Evolutionary conservation across 257 asterid genomes (phyloP), one percentile per base, ranked within the genome.

Genomic region (Fraxinus cuspidata): DNA sequence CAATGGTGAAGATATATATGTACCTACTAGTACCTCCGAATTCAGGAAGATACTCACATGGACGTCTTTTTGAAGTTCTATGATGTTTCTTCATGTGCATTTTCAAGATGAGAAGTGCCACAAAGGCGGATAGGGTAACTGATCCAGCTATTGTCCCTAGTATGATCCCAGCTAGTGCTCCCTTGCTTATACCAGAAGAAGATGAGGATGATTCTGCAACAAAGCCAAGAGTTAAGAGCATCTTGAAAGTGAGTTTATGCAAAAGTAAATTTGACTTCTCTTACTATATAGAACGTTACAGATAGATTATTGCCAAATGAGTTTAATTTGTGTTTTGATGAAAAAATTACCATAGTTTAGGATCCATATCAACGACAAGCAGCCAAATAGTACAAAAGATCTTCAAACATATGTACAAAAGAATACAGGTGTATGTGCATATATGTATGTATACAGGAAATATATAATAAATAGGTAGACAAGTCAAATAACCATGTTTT

Each of bases 81-180:
- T 9, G 86, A 56, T 79, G 84, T 80, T 85, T 92, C 86, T 69
- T 83, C 75, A 83, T 51, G 81, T 87, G 79, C 21, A 83, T 84
- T 81, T 88, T 92, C 87, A 90, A 71, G 83, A 96, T 81, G 74
- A 94, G 63, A 66, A 96, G 81, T 0, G 94, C 76, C 70, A 90
- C 87, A 34, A 88, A 34, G 70, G 97, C 97, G 74, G 99, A 76
- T 21, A 93, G 63, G 3, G 86, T 82, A 82, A 87, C 89, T 29
- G 97, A 83, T 77, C 94, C 97, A 68, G 94, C 99, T 75, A 93
- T 82, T 1, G 92, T 84, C 78, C 98, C 99, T 67, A 90, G 75
- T 81, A 92, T 87, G 77, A 93, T 79, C 71, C 99, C 97, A 66
- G 87, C 97, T 60, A 96, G 49, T 16, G 94, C 96, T 72, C 98